Conservation (phyloP, 192 early-diverging fungal species). For the Spizellomyces sp. region DNA sequence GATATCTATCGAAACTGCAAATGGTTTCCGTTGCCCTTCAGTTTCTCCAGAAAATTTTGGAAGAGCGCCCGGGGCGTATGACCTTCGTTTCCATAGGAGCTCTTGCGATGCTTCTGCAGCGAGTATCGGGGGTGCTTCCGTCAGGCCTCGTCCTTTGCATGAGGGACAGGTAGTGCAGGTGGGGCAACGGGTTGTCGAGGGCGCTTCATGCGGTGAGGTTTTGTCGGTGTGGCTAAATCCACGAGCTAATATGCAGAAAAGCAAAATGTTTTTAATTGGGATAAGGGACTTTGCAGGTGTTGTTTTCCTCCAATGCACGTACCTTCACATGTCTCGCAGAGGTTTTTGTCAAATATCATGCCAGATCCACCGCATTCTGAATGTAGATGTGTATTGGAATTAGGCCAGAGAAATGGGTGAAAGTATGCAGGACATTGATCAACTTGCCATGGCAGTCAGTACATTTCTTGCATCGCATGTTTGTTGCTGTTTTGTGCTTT, state of each 20-base stretch:
- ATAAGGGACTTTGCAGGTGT: not conserved
- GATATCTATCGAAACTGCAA: too few relatives aligned
- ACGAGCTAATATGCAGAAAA: not conserved
- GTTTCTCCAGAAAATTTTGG: too few relatives aligned
- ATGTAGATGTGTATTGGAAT: not conserved
- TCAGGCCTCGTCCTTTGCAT: constrained; percentile 14
- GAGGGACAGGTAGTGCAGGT: constrained; percentile 3
- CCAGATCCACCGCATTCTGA: constrained; percentile 23
- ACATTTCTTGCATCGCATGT: constrained; percentile 24
- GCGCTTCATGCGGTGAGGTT: not conserved
- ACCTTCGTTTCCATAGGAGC: not conserved
- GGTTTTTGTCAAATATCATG: constrained; percentile 19
- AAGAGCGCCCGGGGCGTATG: not conserved
- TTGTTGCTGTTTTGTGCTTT: constrained; percentile 15
- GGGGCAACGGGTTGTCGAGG: not conserved
- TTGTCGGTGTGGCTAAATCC: constrained; percentile 7
- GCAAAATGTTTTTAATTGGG: not conserved
- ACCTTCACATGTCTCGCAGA: constrained; percentile 12
- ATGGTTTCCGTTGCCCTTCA: too few relatives aligned
- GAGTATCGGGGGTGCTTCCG: constrained; percentile 5
- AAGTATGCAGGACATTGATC: not conserved
- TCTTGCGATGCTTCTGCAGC: not conserved
- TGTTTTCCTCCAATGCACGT: not conserved
- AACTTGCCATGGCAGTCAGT: constrained; percentile 4
- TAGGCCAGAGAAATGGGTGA: not conserved